Base-by-base conservation (phyloP, 768 basidiomycete species). In the Chalciporus sphaerocephalus region DNA sequence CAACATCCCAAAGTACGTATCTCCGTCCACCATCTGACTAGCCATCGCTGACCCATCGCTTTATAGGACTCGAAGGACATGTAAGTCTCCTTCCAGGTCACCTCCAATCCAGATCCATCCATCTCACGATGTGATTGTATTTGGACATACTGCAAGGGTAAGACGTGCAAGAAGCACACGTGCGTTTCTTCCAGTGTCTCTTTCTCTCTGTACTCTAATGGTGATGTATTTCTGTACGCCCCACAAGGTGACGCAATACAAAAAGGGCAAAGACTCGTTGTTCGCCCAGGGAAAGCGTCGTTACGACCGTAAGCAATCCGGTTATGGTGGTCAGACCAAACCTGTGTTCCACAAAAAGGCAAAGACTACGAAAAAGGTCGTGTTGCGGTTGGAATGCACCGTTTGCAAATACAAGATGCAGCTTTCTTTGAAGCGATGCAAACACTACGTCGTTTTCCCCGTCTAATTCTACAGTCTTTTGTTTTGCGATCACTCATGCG, bases 271-370 rank as follows among this genome's bases (percentile, higher is more conserved):
- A 75, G 95, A 92, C 68, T 98, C 96, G 49, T 74, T 94, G 53
- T 89, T 90, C 68, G 96, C 91, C 42, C 95, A 99, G 76, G 96
- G 96, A 76, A 98, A 99, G 85, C 89, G 96, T 64, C 92, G 96
- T 76, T 98, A 99, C 75, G 96, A 98, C 78, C 87, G 95, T 64
- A 95, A 96, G 82, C 93, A 90, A 72, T 87, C 86, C 55, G 90
- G 95, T 73, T 98, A 97, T 75, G 95, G 95, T 87, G 95, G 95
- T 75, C 95, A 99, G 80, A 99, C 95, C 49, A 99, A 99, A 78
- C 95, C 95, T 51, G 94, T 99, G 73, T 99, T 99, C 87, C 96
- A 99, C 89, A 99, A 99, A 81, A 98, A 96, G 86, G 92, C 92
- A 48, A 95, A 95, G 80, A 95, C 92, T 50, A 98, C 95, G 54